Percentiles rank a stretch among this genome's conserved stretches.
Conservation (phyloP, 805 yeast genomes). For the Kodamaea laetipori region DNA sequence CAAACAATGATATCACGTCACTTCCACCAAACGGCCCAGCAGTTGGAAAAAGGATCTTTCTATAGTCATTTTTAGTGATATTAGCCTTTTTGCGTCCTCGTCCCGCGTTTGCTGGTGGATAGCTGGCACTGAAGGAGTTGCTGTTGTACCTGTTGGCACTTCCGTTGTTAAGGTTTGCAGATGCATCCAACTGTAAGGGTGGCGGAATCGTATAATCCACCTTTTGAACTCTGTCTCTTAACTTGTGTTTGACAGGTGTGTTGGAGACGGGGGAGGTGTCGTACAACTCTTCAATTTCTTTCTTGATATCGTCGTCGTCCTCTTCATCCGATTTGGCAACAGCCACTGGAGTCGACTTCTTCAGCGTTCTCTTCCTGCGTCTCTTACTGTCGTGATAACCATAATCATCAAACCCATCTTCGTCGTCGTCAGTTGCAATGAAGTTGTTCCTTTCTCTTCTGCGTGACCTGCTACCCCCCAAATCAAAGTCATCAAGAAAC, state of each 20-base stretch:
- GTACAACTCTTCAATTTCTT: constrained; percentile 67
- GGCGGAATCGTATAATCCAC: constrained; percentile 85
- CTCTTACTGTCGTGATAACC: constrained; percentile 12
- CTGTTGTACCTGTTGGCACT: background rate
- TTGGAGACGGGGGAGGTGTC: constrained; percentile 58
- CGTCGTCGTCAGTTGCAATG: constrained; percentile 43
- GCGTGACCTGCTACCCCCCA: constrained; percentile 9
- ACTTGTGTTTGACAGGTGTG: constrained; percentile 45
- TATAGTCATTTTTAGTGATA: constrained; percentile 46
- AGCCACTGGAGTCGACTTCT: constrained; percentile 4
- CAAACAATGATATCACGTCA: constrained; percentile 83
- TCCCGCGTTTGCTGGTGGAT: constrained; percentile 29
- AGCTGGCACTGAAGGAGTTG: background rate
- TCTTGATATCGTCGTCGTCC: constrained; percentile 48
- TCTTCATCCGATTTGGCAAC: constrained; percentile 17
- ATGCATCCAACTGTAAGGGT: constrained; percentile 38
- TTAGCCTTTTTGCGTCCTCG: constrained; percentile 28
- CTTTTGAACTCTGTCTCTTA: constrained; percentile 52
- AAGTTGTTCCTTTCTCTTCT: constrained; percentile 29
- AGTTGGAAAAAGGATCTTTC: constrained; percentile 83
- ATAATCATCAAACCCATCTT: constrained; percentile 18
- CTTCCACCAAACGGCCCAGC: constrained; percentile 98
- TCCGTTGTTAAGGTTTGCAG: background rate
- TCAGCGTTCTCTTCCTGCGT: constrained; percentile 16
- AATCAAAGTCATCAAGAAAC: constrained; percentile 16